These are phyloP conservation scores for Candida vaughaniae DNA, from an alignment of 805 yeast genomes.

Conservation along the genomic window DNA sequence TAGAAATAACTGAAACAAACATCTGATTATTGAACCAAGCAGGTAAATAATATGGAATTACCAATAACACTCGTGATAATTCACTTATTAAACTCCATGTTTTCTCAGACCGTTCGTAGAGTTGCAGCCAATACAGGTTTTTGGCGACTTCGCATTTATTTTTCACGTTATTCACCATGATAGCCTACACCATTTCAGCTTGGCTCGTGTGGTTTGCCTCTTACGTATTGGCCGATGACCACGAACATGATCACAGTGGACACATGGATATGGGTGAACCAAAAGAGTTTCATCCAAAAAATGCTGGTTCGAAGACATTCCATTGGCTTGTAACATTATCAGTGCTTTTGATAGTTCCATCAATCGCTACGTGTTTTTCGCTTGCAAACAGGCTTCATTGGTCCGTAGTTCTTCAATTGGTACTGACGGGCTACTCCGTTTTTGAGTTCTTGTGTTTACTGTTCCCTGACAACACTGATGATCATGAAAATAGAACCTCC, in stretches of 20 bases:
- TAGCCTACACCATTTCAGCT: too few relatives aligned
- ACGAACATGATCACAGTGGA: neutral
- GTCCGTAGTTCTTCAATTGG: conserved; percentile 46
- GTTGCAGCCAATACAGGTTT: too few relatives aligned
- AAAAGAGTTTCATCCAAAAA: conserved; percentile 42
- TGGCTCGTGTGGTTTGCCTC: neutral
- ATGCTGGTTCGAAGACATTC: conserved; percentile 54
- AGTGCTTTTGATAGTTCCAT: conserved; percentile 53
- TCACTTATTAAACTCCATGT: too few relatives aligned
- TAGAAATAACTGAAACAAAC: too few relatives aligned
- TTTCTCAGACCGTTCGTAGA: too few relatives aligned
- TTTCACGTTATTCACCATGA: too few relatives aligned
- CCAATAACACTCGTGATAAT: too few relatives aligned
- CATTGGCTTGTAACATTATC: conserved; percentile 62
- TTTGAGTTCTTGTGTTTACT: conserved; percentile 57
- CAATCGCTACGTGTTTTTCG: conserved; percentile 52
- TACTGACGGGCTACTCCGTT: conserved; percentile 49
- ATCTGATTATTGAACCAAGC: too few relatives aligned
- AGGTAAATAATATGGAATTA: too few relatives aligned
- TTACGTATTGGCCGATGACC: conserved; percentile 2
- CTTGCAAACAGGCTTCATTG: conserved; percentile 51
- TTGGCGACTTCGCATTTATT: too few relatives aligned
- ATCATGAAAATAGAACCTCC: conserved; percentile 66
- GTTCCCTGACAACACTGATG: conserved; percentile 60
- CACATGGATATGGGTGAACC: conserved; percentile 23